Evolutionary conservation across 148 eudicot genomes (phyloP).

Genomic region (Diospyros lotus): DNA sequence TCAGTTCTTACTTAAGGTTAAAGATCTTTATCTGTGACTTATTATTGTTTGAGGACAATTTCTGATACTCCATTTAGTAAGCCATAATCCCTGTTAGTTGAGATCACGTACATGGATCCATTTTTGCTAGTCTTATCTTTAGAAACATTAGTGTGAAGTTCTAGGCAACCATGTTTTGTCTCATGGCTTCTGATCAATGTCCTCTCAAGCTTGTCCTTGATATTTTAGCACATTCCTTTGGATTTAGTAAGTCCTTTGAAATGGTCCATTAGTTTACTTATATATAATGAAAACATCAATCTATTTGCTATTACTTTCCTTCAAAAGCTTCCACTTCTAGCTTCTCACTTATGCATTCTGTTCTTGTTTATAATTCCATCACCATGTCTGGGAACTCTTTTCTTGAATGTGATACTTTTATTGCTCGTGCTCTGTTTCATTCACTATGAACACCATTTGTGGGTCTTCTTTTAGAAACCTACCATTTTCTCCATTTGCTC

Average conservation of each 20-base stretch:
- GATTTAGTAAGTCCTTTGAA: background rate
- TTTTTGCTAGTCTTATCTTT: background rate
- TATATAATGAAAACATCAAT: background rate
- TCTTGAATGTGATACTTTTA: background rate
- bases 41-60: background rate
- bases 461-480: background rate
- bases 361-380: background rate
- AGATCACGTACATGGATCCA: background rate
- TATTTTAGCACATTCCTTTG: background rate
- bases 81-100: background rate
- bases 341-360: background rate
- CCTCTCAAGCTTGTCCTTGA: background rate
- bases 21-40: background rate
- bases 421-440: background rate
- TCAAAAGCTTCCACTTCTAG: slow-evolving; percentile 1
- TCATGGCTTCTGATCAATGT: background rate
- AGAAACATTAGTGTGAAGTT: background rate
- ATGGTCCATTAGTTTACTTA: background rate
- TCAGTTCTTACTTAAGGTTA: background rate
- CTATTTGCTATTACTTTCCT: background rate
- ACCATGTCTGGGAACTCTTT: background rate
- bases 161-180: background rate
- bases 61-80: background rate
- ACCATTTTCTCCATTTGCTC: background rate
- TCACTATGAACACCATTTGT: background rate